Percentiles rank a stretch among this genome's conserved stretches.
phyloP scores from a whole-genome alignment of 176 grass and related monocot genomes.

The Raddia distichophylla region DNA sequence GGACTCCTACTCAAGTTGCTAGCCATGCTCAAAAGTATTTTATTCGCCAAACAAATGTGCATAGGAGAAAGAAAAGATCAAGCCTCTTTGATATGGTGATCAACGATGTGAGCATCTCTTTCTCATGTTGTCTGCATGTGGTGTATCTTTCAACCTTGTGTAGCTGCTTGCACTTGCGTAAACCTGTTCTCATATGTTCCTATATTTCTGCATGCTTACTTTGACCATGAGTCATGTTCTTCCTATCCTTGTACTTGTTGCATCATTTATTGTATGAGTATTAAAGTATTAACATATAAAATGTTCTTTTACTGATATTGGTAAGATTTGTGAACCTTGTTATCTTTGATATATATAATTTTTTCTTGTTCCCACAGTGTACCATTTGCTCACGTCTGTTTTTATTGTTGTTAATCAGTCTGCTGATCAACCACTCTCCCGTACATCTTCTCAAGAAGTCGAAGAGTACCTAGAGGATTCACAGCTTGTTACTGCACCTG shows the following conservation, averaged over 20 bases:
- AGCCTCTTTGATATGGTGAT: slow-evolving; percentile 75
- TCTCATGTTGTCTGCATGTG: not conserved
- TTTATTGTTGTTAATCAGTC: slow-evolving; percentile 32
- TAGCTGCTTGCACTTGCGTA: not conserved
- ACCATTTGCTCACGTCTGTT: slow-evolving; percentile 14
- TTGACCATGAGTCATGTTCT: not conserved
- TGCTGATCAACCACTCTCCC: slow-evolving; percentile 35
- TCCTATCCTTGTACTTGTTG: not conserved
- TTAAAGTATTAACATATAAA: not conserved
- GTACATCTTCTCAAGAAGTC: slow-evolving; percentile 53
- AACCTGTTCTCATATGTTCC: slow-evolving; percentile 1
- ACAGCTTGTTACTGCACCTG: slow-evolving; percentile 14
- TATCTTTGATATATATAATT: not conserved
- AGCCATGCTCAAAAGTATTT: slow-evolving; percentile 82
- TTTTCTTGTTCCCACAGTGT: not conserved
- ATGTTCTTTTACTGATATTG: not conserved
- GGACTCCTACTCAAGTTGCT: slow-evolving; percentile 78
- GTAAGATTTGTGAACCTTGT: not conserved
- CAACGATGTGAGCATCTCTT: slow-evolving; percentile 50
- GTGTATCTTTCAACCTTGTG: not conserved
- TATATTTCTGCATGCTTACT: not conserved
- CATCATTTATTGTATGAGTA: not conserved
- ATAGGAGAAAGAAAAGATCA: slow-evolving; percentile 64
- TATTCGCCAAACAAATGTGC: slow-evolving; percentile 60
- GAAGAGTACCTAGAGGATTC: slow-evolving; percentile 41